Evolutionary conservation across 2,329 filamentous ascomycete species (phyloP), one percentile per base, ranked within the genome.

Genomic region (Chrysoporthe austroafricana): DNA sequence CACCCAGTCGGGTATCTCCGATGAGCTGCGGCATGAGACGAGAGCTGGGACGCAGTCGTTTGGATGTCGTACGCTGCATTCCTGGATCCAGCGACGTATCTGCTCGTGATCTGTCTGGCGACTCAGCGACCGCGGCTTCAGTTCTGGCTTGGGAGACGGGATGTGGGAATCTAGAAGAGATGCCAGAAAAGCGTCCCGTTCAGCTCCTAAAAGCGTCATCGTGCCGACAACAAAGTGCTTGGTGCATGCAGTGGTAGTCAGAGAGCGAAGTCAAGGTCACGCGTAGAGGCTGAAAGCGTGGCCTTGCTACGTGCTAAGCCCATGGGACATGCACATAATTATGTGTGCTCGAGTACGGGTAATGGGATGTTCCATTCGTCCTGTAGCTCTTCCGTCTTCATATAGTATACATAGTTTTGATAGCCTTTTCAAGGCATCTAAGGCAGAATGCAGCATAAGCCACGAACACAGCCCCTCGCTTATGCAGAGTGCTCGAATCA

Each of bases 1-100:
- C 2, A 64, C 43, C 63, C 63, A 64, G 54, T 64, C 63, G 16
- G 63, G 63, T 2, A 50, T 59, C 21, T 64, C 2, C 3, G 26
- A 2, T 48, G 32, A 14, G 26, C 52, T 36, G 52, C 52, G 16
- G 3, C 13, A 34, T 32, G 52, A 5, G 52, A 36, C 14, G 16
- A 21, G n/a, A 0, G 52, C 3, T 32, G 52, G 13, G 26, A 36
- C 8, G 16, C 52, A 56, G 4, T 18, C 26, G 1, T 18, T n/a
- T 11, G 26, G 13, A 32, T 56, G 52, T 3, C 32, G 26, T 18
- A 11, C 13, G 18, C 36, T 56, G 13, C 52, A 56, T 16, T 8
- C 52, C 1, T 56, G 32, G 11, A 56, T 7, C 52, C 52, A 56
- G 52, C 4, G 52, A 3, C 52, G 32, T 11, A 56, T 56, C 26